Evolutionary conservation across 371 early-diverging fungal species (phyloP).

Genomic region (Massospora cicadina): DNA sequence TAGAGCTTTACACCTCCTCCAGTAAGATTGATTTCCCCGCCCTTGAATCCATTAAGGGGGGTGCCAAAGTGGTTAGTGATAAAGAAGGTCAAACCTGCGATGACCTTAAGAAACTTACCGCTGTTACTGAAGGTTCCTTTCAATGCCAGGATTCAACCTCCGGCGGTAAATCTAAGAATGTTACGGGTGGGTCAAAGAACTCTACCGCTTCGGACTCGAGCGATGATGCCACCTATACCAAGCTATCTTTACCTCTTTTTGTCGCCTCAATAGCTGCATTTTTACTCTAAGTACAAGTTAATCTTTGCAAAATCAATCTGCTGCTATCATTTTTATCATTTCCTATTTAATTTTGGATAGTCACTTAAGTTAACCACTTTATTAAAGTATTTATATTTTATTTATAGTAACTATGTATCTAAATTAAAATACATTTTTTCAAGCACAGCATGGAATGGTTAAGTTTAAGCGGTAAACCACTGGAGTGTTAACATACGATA

Average conservation of each 20-base stretch:
- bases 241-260: not conserved
- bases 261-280: not conserved
- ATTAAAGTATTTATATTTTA: too few species aligned
- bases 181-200: not conserved
- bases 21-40: not conserved
- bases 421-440: too few species aligned
- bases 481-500: too few species aligned
- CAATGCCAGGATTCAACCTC: not conserved
- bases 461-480: too few species aligned
- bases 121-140: conserved; percentile 1
- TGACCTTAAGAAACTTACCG: conserved; percentile 1
- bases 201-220: not conserved
- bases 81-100: conserved; percentile 1
- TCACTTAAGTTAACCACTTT: too few species aligned
- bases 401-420: too few species aligned
- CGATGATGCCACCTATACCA: not conserved
- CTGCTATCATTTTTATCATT: too few species aligned
- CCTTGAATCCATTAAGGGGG: not conserved
- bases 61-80: not conserved
- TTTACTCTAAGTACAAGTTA: too few species aligned
- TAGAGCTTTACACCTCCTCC: not conserved
- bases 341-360: too few species aligned
- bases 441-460: too few species aligned
- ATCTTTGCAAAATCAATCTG: too few species aligned
- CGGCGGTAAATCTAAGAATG: not conserved